Evolutionary conservation across 2,329 filamentous ascomycete species (phyloP).

Genomic region (Aspergillus sp.): DNA sequence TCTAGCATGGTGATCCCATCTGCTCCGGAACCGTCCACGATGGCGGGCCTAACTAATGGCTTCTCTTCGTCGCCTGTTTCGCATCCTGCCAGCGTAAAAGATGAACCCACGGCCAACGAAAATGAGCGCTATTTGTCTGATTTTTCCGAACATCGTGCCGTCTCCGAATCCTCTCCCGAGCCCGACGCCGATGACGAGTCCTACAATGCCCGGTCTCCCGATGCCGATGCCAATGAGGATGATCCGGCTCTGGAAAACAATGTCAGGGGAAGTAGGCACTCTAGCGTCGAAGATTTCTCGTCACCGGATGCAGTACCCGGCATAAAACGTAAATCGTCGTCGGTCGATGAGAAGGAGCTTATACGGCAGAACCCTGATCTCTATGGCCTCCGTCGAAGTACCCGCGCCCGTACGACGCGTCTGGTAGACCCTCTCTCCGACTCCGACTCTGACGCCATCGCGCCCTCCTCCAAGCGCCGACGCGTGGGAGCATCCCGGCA

Average conservation of each 20-base stretch:
- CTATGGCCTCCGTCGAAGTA: slow-evolving; percentile 88
- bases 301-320: slow-evolving; percentile 62
- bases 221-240: slow-evolving; percentile 41
- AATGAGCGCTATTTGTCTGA: slow-evolving; percentile 74
- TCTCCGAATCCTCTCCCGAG: slow-evolving; percentile 39
- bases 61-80: slow-evolving; percentile 18
- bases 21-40: slow-evolving; percentile 25
- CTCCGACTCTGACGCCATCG: slow-evolving; percentile 65
- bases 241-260: slow-evolving; percentile 66
- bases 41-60: slow-evolving; percentile 27
- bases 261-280: slow-evolving; percentile 46
- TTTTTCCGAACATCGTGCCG: slow-evolving; percentile 48
- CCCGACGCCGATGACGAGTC: slow-evolving; percentile 32
- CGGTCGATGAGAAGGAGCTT: slow-evolving; percentile 64
- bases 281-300: slow-evolving; percentile 51
- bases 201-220: slow-evolving; percentile 28
- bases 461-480: slow-evolving; percentile 36
- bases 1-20: slow-evolving; percentile 39
- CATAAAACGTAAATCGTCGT: slow-evolving; percentile 62
- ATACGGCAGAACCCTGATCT: slow-evolving; percentile 89
- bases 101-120: slow-evolving; percentile 40
- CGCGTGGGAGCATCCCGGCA: slow-evolving; percentile 44
- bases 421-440: slow-evolving; percentile 52
- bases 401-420: slow-evolving; percentile 53
- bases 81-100: slow-evolving; percentile 16